Evolutionary conservation across 148 eudicot genomes (phyloP), one percentile per base, ranked within the genome.

Genomic region (Mesembryanthemum crystallinum): DNA sequence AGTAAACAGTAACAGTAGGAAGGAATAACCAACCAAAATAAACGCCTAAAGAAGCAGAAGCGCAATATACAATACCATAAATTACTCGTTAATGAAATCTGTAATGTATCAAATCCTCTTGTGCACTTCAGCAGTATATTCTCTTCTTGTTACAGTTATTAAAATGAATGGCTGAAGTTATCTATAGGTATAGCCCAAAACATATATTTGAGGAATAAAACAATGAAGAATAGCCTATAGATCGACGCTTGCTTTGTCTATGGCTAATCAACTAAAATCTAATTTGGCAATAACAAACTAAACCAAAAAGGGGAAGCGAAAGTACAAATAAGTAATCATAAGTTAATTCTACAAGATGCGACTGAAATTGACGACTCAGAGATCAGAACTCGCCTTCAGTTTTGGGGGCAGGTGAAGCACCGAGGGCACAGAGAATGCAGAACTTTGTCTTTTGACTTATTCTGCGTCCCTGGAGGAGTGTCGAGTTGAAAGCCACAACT

Each of bases 401-500:
- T 81, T 64, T 8, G 60, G 73, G 82, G 67, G 57, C 62, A 13
- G 14, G 49, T 67, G 62, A 71, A 59, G 67, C 35, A 8, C 39
- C 6, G 39, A 35, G 39, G 4, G 4, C 3, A 35, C 35, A 10
- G 51, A 37, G 54, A 47, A 21, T 49, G 42, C 39, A 54, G 61
- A 75, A 28, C 59, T 71, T 67, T 5, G 0, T 25, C 3, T 23
- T 64, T 52, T 37, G 33, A 54, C 69, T 84, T 86, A 95, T 65
- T 92, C 91, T 24, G 89, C 35, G 25, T 84, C 96, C 61, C 82
- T 85, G 77, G 89, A 67, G 87, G 89, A 67, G 87, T 86, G 89
- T 77, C 85, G 85, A 25, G 80, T 89, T 54, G 98, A 78, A 70
- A 89, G 80, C 99, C 94, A 95, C 70, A 90, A 65, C 82, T 91